Conservation (phyloP, 164 flowering plant species). For the Cinnamomum micranthum region DNA sequence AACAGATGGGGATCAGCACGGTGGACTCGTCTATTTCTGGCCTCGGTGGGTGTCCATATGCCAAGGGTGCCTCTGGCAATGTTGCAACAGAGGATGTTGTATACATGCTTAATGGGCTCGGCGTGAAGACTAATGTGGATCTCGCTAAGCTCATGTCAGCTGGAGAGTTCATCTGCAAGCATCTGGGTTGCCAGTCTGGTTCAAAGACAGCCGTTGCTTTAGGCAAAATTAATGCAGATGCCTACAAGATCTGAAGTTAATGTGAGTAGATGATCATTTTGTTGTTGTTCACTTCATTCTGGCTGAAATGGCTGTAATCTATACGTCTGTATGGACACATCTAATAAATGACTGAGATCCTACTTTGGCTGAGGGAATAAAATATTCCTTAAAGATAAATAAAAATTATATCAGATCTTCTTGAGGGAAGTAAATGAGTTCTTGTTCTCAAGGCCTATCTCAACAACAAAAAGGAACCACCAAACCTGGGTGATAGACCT, state of each 20-base stretch:
- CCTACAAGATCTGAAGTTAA: conserved; percentile 50
- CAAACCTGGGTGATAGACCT: neutral
- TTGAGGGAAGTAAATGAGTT: too few species aligned
- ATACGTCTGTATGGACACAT: neutral
- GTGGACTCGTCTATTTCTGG: conserved; percentile 91
- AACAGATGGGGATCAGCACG: conserved; percentile 90
- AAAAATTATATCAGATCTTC: neutral
- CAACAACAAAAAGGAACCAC: too few species aligned
- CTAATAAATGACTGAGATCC: neutral
- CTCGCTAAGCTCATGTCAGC: conserved; percentile 68
- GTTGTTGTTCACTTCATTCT: neutral
- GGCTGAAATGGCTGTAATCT: too few species aligned
- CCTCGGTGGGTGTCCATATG: conserved; percentile 99
- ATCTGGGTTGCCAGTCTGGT: conserved; percentile 69
- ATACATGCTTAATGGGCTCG: conserved; percentile 90
- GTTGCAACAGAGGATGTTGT: conserved; percentile 98
- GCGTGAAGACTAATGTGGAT: conserved; percentile 81
- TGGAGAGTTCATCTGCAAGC: conserved; percentile 83
- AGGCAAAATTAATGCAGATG: conserved; percentile 48
- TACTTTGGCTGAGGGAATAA: neutral
- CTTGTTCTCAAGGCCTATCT: neutral
- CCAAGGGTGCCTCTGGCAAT: conserved; percentile 97
- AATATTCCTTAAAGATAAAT: neutral
- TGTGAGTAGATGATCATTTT: neutral
- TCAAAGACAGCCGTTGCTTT: conserved; percentile 87